phyloP scores from a whole-genome alignment of 768 basidiomycete species.

The Hebeloma cylindrosporum region DNA sequence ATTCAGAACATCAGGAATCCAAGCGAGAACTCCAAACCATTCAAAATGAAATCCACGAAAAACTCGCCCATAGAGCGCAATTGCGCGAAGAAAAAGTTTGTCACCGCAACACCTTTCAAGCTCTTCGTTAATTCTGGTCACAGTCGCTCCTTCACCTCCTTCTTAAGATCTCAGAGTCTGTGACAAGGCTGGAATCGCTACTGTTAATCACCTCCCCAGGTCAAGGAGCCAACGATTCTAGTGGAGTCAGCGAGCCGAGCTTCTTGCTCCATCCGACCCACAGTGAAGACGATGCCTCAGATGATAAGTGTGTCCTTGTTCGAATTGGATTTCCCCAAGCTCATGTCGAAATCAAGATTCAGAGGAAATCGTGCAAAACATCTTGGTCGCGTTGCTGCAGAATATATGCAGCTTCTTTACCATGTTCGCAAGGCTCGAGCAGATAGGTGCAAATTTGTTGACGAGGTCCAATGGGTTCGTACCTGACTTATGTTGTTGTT shows the following conservation, averaged over 20 bases:
- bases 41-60: constrained; percentile 74
- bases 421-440: constrained; percentile 78
- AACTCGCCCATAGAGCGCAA: constrained; percentile 68
- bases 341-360: constrained; percentile 36
- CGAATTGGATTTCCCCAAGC: background rate
- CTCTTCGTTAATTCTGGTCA: background rate
- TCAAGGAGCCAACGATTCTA: constrained; percentile 37
- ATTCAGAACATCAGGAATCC: constrained; percentile 47
- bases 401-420: constrained; percentile 92
- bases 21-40: constrained; percentile 61
- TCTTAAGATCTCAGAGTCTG: constrained; percentile 89
- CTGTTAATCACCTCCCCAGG: constrained; percentile 64
- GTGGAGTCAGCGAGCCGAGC: constrained; percentile 34
- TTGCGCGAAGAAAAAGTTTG: constrained; percentile 85
- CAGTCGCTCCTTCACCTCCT: constrained; percentile 85
- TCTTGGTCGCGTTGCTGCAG: constrained; percentile 79
- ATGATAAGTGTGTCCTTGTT: constrained; percentile 37
- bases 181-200: constrained; percentile 84
- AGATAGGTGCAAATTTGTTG: constrained; percentile 78
- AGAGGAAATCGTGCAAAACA: constrained; percentile 75
- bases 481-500: constrained; percentile 17
- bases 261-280: constrained; percentile 26
- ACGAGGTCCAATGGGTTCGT: constrained; percentile 84
- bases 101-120: background rate
- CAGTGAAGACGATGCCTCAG: constrained; percentile 45